Evolutionary conservation across 176 grass and related monocot species (phyloP).

Genomic region (bread wheat (Triticum aestivum)): IWGSC_CS_RefSeq_v2.1 NC_057801.1:720485432-720485931

Average conservation of each 20-base stretch:
- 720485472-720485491: conserved; percentile 6
- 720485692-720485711: too few relatives aligned
- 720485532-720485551: background rate
- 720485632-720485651: background rate
- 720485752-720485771: too few relatives aligned
- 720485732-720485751: background rate
- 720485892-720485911: too few relatives aligned
- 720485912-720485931: too few relatives aligned
- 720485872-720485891: too few relatives aligned
- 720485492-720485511: conserved; percentile 2
- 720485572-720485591: background rate
- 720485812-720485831: too few relatives aligned
- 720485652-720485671: background rate
- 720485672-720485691: background rate
- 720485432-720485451: background rate
- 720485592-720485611: background rate
- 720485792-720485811: too few relatives aligned
- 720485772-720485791: too few relatives aligned
- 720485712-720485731: background rate
- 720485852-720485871: too few relatives aligned
- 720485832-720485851: too few relatives aligned
- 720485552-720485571: background rate
- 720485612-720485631: background rate
- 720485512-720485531: background rate
- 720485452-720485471: background rate